phyloP scores from a whole-genome alignment of 108 stramenopile genomes.

The Fragilaria crotonensis region DNA sequence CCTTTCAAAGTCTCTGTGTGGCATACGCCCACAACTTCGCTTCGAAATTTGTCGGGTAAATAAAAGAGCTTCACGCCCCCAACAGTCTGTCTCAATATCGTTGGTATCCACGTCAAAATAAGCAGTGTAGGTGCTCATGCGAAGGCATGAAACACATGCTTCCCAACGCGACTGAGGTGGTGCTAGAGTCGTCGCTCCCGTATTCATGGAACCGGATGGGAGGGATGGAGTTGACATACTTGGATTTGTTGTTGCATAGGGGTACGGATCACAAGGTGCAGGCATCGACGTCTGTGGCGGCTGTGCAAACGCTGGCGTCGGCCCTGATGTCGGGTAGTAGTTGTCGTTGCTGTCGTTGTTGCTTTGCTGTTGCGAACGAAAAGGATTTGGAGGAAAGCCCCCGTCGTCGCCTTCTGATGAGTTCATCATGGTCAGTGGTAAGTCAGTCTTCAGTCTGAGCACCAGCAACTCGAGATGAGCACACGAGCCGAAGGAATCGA shows the following conservation, averaged over 20 bases:
- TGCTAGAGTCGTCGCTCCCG: not conserved
- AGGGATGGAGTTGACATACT: constrained; percentile 5
- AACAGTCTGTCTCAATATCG: constrained; percentile 33
- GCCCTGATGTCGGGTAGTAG: constrained; percentile 2
- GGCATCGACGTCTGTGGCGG: constrained; percentile 5
- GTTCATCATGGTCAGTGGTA: constrained; percentile 26
- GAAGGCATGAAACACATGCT: constrained; percentile 19
- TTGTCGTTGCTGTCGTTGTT: not conserved
- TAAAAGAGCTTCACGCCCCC: constrained; percentile 39
- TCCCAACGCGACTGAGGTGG: constrained; percentile 11
- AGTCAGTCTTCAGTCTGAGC: too few relatives aligned
- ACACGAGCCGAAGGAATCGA: too few relatives aligned
- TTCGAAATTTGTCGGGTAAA: constrained; percentile 64
- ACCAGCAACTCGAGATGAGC: too few relatives aligned
- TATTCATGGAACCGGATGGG: constrained; percentile 11
- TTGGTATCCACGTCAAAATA: constrained; percentile 52
- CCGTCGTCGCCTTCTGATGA: constrained; percentile 13
- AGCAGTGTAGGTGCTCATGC: constrained; percentile 27
- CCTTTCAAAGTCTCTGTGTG: constrained; percentile 34
- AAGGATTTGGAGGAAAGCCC: constrained; percentile 31
- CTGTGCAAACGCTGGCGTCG: constrained; percentile 3
- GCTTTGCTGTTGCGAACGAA: constrained; percentile 10
- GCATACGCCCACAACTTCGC: constrained; percentile 38
- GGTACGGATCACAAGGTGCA: constrained; percentile 10
- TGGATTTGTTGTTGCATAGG: not conserved